Base-by-base conservation (phyloP, 371 early-diverging fungal genomes). In the Massospora cicadina region DNA sequence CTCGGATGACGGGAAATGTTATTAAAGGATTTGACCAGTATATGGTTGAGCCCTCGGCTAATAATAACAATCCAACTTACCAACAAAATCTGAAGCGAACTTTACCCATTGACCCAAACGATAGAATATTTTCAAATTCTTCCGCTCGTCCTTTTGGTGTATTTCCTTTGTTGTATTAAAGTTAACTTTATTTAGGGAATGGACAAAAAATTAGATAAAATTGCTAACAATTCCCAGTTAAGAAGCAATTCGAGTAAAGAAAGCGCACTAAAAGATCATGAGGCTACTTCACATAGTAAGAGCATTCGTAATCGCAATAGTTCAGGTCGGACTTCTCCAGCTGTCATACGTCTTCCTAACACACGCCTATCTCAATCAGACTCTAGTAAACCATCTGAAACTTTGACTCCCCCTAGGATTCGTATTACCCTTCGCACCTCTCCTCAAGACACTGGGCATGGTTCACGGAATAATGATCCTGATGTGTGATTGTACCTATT, bases 11-110 rank as follows among this genome's bases (percentile, higher is more conserved):
- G 10, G 62, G 62, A 33, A 62, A 62, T 31, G 30, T 62, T n/a
- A n/a, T 62, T 17, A 62, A 33, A 27, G 62, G 62, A 26, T 62
- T 62, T 23, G 62, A 62, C 25, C 24, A 62, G 27, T 62, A 62
- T 27, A n/a, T 62, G 26, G 21, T 62, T 33, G 62, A 62, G 1
- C 17, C 33, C 24, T 33, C 62, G 7, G 1, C 28, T 23, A 62
- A 33, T 59, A 29, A 27, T 7, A 59, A 59, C 60, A 59, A 26
- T 17, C 60, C 60, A 1, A 57, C 57, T 21, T 23, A 29, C 26
- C 29, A 31, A 26, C 29, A 31, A 3, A n/a, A 17, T 23, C 21
- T 59, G 26, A 59, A 59, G 31, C 60, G 60, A 17, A 27, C 60
- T 26, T 2, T 59, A 26, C 29, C 60, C 13, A 59, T 59, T 25